Percentiles rank a stretch among this genome's conserved stretches.
phyloP scores from a whole-genome alignment of 140 eudicot genomes.

The Erigeron philadelphicus region DNA sequence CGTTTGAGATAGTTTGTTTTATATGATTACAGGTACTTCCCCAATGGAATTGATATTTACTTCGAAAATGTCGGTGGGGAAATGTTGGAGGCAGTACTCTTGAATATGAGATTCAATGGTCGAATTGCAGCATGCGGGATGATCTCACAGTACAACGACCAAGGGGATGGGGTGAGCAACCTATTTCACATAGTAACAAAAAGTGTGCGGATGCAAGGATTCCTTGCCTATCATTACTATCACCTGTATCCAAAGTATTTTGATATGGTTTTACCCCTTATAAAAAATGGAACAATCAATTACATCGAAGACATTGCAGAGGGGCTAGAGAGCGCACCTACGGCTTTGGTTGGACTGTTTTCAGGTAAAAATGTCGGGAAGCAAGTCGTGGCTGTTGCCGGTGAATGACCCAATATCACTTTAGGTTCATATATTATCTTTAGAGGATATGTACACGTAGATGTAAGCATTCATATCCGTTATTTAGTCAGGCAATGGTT shows the following conservation, averaged over 20 bases:
- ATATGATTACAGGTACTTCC: slow-evolving; percentile 42
- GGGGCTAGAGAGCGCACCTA: slow-evolving; percentile 52
- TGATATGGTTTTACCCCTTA: slow-evolving; percentile 48
- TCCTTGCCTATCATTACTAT: slow-evolving; percentile 29
- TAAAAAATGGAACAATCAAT: slow-evolving; percentile 38
- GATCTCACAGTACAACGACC: slow-evolving; percentile 53
- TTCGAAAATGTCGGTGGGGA: slow-evolving; percentile 58
- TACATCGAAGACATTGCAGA: slow-evolving; percentile 49
- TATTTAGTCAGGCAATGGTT: too few species aligned
- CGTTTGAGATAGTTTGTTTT: too few species aligned
- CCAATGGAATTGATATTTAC: slow-evolving; percentile 53
- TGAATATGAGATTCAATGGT: slow-evolving; percentile 44
- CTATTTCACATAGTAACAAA: slow-evolving; percentile 20
- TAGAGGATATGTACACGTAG: too few species aligned
- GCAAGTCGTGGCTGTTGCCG: slow-evolving; percentile 48
- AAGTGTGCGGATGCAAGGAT: slow-evolving; percentile 49
- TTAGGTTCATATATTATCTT: too few species aligned
- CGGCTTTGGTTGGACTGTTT: slow-evolving; percentile 48
- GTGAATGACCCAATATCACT: slow-evolving; percentile 24
- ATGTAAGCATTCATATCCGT: too few species aligned
- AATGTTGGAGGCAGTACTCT: slow-evolving; percentile 55
- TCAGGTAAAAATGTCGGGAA: slow-evolving; percentile 53
- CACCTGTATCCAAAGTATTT: slow-evolving; percentile 41
- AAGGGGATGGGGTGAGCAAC: slow-evolving; percentile 43
- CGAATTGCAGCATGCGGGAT: slow-evolving; percentile 57